Evolutionary conservation across 2,329 filamentous ascomycete genomes (phyloP).

Genomic region (Microcyclospora tardicrescens): DNA sequence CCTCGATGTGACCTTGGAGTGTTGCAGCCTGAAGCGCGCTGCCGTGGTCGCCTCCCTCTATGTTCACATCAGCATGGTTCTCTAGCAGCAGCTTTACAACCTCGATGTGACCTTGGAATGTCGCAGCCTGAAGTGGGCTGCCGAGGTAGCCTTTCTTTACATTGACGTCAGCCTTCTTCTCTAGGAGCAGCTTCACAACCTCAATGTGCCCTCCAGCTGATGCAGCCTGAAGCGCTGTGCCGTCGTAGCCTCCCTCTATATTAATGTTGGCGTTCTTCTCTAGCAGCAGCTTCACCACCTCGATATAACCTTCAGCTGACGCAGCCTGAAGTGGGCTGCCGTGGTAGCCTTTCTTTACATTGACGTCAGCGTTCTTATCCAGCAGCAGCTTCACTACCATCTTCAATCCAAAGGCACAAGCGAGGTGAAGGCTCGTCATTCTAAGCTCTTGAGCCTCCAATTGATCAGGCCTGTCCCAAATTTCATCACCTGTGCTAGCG

Average conservation of each 20-base stretch:
- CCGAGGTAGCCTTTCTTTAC: background rate
- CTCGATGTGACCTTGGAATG: background rate
- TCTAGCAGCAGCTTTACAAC: background rate
- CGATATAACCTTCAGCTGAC: no score
- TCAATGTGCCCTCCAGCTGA: background rate
- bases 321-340: constrained; percentile 10
- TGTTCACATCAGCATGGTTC: background rate
- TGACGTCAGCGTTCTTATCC: constrained; percentile 7
- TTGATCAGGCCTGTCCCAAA: no score
- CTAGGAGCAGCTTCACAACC: constrained; percentile 4
- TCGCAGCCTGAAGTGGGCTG: background rate
- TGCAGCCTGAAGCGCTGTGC: no score
- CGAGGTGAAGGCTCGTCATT: constrained; percentile 2
- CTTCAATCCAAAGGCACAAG: constrained; percentile 1
- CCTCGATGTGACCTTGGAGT: background rate
- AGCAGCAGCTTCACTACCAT: constrained; percentile 1
- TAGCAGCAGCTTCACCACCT: no score
- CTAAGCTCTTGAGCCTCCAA: background rate
- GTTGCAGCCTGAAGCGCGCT: background rate
- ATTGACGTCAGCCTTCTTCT: constrained; percentile 9
- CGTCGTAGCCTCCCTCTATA: no score
- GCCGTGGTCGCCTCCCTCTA: background rate
- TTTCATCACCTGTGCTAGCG: constrained; percentile 3
- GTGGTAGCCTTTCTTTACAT: constrained; percentile 4
- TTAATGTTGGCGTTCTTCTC: no score